Base-by-base conservation (phyloP, 1,284 basidiomycete species). In the Microbotryum violaceum region DNA sequence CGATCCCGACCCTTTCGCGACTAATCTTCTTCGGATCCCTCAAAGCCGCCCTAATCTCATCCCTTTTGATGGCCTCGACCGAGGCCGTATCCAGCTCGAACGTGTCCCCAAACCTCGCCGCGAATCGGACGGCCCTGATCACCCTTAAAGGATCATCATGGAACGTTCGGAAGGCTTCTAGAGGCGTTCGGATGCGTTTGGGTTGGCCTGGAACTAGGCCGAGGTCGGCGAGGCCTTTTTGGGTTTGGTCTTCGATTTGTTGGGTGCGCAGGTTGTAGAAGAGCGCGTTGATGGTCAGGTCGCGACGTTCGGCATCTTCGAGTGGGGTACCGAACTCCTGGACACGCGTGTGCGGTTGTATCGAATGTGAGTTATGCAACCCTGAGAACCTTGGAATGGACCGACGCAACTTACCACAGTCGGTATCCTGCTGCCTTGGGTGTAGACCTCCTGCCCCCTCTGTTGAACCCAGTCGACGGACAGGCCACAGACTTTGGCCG, bases 391-490 rank as follows among this genome's bases (percentile, higher is more conserved):
- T 16, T 42, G 47, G 44, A 51, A 18, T 14, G 29, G 3, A 29
- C 33, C n/a, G 46, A 14, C n/a, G 1, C 1, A 49, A 20, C 50
- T n/a, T 54, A 96, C 82, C 73, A 84, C 82, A 0, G 85, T 87
- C 0, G 96, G 96, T 58, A 99, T 98, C 2, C 96, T 82, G 74
- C 88, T 93, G 56, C 84, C 81, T 46, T 84, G 82, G 0, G 90
- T 84, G 76, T 98, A 98, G n/a, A 73, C 72, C 68, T 88, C 91
- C 75, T 97, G 96, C 65, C 86, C 89, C 61, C 96, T 80, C 53
- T 98, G 79, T 73, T 97, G 97, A 14, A 98, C 96, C 71, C 97
- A 87, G 75, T 99, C 96, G 57, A 98, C 80, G 62, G 92, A 89
- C 52, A 90, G 78, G 3, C 84, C 92, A 54, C 91, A 80, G 29